Base-by-base conservation (phyloP, 1,284 basidiomycete genomes). In the Tilletia caries region DNA sequence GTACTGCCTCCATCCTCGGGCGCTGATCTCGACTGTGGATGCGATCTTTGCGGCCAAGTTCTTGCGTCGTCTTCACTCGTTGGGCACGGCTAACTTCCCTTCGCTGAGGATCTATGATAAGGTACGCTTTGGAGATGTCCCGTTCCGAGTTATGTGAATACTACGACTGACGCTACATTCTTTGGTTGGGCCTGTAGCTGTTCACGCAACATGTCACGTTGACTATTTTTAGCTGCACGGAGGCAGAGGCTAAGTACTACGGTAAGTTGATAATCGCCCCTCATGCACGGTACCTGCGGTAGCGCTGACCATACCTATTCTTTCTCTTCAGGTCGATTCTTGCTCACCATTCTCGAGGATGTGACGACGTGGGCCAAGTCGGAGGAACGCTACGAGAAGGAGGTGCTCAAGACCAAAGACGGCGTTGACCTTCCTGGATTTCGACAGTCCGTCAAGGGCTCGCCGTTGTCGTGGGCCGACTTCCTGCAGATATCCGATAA, bases 201-300 rank as follows among this genome's bases (percentile, higher is more conserved):
- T 76, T 82, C 69, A 71, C 72, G 20, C 79, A 81, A 50, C 79
- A 82, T 60, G 75, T 79, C 15, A 90, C 92, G 60, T 89, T 90
- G 8, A 88, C 94, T 12, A 87, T 98, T 32, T 97, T 95, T 82
- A 91, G 92, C 1, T 95, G 92, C 77, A 96, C 93, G 67, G 95
- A 96, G 85, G 93, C 92, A 77, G 95, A 99, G 84, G 94, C 94
- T 6, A 89, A 91, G 68, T 98, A 97, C 84, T 95, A 95, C 79
- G 94, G 52, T 54, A 29, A 93, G 91, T 77, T 64, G 86, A n/a
- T n/a, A n/a, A n/a, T n/a, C n/a, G n/a, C n/a, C n/a, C n/a, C n/a
- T 41, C 37, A 6, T 80, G 32, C 32, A 10, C 23, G 23, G 23
- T 33, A 52, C 5, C 44, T 20, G 2, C 32, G 23, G 8, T 64